phyloP scores from a whole-genome alignment of 805 yeast genomes.

The Kodamaea fukazawae region DNA sequence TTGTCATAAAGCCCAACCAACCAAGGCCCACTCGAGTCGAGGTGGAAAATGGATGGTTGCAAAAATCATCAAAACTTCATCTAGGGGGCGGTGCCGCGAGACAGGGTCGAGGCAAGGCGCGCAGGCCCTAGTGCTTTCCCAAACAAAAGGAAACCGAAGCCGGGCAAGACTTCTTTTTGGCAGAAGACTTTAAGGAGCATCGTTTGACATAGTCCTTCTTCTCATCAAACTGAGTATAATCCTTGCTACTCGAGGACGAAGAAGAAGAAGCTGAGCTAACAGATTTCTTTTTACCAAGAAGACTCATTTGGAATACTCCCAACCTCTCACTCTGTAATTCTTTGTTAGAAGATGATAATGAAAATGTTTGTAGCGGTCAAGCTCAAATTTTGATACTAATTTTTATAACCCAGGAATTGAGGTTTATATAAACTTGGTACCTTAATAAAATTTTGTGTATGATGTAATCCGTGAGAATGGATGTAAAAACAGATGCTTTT shows the following conservation, averaged over 20 bases:
- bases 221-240: constrained; percentile 37
- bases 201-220: constrained; percentile 45
- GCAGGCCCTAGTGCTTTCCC: constrained; percentile 33
- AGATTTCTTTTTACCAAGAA: constrained; percentile 9
- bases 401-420: too few species aligned
- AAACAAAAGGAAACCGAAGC: constrained; percentile 38
- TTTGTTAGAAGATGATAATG: not conserved
- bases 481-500: too few species aligned
- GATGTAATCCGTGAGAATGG: constrained; percentile 5
- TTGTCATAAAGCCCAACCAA: too few species aligned
- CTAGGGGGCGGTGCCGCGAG: too few species aligned
- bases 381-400: not conserved
- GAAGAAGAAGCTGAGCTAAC: constrained; percentile 4
- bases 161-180: constrained; percentile 15
- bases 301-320: constrained; percentile 66
- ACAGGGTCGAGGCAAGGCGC: too few species aligned
- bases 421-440: constrained; percentile 6
- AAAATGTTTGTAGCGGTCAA: not conserved
- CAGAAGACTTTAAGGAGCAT: constrained; percentile 29
- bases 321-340: constrained; percentile 1
- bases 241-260: constrained; percentile 6
- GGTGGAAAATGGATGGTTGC: not conserved
- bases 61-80: not conserved
- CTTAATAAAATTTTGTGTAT: constrained; percentile 3
- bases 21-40: not conserved